These are phyloP conservation scores for Ustilago xerochloae DNA, from an alignment of 1,284 basidiomycete species.

Conservation along the genomic window DNA sequence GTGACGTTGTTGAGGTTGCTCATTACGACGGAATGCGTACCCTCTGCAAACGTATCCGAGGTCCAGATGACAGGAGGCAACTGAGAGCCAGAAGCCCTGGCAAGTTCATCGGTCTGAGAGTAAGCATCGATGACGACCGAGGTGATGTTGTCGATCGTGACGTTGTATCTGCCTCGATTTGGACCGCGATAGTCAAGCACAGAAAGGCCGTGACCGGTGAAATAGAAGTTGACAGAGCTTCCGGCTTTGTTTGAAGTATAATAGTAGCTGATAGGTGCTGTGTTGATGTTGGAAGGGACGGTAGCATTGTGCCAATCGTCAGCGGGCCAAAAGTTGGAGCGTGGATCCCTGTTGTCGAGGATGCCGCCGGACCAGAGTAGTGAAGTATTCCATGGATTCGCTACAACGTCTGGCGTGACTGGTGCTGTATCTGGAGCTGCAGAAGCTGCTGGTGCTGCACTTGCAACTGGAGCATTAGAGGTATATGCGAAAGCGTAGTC, in stretches of 20 bases:
- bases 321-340: constrained; percentile 30
- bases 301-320: constrained; percentile 19
- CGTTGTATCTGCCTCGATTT: constrained; percentile 28
- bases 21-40: constrained; percentile 35
- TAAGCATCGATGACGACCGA: constrained; percentile 35
- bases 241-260: constrained; percentile 19
- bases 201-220: constrained; percentile 32
- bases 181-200: constrained; percentile 40
- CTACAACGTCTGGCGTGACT: constrained; percentile 31
- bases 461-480: too few species aligned
- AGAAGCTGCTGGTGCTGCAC: neutral
- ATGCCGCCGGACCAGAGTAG: constrained; percentile 39
- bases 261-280: constrained; percentile 36
- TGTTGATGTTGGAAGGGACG: constrained; percentile 29
- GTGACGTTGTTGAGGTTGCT: constrained; percentile 31
- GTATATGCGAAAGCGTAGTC: neutral
- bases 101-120: constrained; percentile 21
- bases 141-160: constrained; percentile 26
- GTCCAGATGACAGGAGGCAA: constrained; percentile 40
- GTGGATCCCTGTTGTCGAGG: constrained; percentile 36
- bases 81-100: constrained; percentile 9
- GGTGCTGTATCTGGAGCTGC: neutral
- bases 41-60: constrained; percentile 26
- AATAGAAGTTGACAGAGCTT: constrained; percentile 35
- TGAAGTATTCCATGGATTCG: constrained; percentile 46